Evolutionary conservation across 202 grass and related monocot species (phyloP), one percentile per base, ranked within the genome.

Genomic region (Panicum virgatum): DNA sequence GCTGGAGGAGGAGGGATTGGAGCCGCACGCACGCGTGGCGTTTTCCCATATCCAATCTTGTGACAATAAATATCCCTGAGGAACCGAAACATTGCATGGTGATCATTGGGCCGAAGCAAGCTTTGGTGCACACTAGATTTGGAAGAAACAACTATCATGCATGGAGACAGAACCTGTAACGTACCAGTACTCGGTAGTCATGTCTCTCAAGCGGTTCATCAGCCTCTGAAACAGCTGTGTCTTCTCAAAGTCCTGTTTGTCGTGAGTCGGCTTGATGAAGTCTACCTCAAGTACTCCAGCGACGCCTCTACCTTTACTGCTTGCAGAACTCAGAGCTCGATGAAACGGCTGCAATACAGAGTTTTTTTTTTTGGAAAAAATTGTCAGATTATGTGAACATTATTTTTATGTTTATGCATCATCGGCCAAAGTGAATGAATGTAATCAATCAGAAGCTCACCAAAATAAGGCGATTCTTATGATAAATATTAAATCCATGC

Each of bases 221-320:
- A 98, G 85, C 61, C 72, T 98, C 61, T 98, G 90, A 62, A 86
- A 93, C 63, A 98, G 77, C 51, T 76, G 83, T 0, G 92, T 96
- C 66, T 92, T 98, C 82, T 98, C 96, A 22, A 98, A 93, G 62
- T 98, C 96, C 79, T 93, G 96, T 36, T 95, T 98, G 65, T 98
- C 92, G 74, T 98, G 96, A 53, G 92, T 98, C 66, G 92, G 96
- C 37, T 92, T 95, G 64, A 98, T 86, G 43, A 93, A 98, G 69
- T 98, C 86, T 30, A 87, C 80, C 85, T 96, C 89, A 38, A 98
- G 83, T 39, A 93, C 86, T 25, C 92, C 96, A 58, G 63, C 80
- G 1, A 98, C 71, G 8, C 89, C 66, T 90, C 70, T 91, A 20
- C 90, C 96, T 87, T 96, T 98, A 62, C 92, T 92, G 71, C 90